These are phyloP conservation scores for Ogataea kodamae DNA, from an alignment of 805 yeast species.

Conservation along the genomic window DNA sequence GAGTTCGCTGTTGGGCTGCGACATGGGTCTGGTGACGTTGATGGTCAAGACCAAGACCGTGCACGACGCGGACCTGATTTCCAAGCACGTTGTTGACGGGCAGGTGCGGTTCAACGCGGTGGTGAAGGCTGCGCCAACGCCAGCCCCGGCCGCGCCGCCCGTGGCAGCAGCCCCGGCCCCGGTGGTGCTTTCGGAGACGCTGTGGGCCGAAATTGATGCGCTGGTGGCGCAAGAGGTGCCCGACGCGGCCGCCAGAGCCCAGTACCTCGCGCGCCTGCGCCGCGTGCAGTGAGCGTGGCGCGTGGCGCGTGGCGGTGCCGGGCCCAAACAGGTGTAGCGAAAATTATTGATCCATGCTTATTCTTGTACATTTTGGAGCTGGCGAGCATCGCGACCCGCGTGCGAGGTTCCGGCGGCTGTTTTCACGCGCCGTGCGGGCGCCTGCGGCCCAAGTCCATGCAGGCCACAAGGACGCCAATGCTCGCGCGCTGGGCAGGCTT, in stretches of 20 bases:
- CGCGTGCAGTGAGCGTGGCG: constrained; percentile 6
- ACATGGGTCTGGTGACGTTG: constrained; percentile 40
- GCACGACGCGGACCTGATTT: constrained; percentile 40
- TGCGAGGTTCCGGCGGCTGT: constrained; percentile 2
- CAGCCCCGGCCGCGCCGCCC: too few relatives aligned
- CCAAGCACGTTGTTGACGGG: constrained; percentile 19
- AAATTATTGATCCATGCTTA: constrained; percentile 3
- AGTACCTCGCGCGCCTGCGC: constrained; percentile 22
- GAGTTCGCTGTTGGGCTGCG: constrained; percentile 27
- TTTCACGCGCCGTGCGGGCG: constrained; percentile 1
- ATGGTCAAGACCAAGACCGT: constrained; percentile 50
- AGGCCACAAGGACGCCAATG: not conserved
- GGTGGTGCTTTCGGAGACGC: constrained; percentile 13
- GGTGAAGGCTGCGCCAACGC: constrained; percentile 24
- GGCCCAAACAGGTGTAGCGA: too few relatives aligned
- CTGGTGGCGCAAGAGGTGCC: constrained; percentile 34
- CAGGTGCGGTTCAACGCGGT: constrained; percentile 34
- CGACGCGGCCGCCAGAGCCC: constrained; percentile 13
- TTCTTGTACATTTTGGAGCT: constrained; percentile 49
- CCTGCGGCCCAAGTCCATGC: not conserved
- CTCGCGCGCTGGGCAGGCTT: constrained; percentile 4
- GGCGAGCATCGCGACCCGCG: constrained; percentile 37
- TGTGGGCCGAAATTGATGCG: constrained; percentile 37
- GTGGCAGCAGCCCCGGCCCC: too few relatives aligned
- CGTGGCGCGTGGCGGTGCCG: too few relatives aligned